A percentile compares a stretch with the other conserved stretches of the same genome.
phyloP scores from a whole-genome alignment of 768 basidiomycete species.

The Lyophyllum atratum region DNA sequence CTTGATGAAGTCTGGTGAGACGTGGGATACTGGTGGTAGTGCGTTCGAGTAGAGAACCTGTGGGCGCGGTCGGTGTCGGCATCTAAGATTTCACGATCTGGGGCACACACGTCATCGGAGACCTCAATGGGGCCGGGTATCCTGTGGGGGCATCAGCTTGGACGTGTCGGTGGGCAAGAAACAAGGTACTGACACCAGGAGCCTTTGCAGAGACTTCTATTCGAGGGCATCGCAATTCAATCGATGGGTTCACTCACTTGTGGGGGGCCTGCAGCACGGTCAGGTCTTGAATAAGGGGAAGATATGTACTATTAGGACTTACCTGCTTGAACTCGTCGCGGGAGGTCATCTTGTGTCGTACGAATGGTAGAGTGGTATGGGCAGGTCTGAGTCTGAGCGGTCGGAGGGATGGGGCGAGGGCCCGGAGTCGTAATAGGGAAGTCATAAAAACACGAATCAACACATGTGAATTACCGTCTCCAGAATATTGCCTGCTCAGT shows the following conservation, averaged over 20 bases:
- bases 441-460: slow-evolving; percentile 18
- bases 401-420: slow-evolving; percentile 15
- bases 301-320: neutral
- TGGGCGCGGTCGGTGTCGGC: neutral
- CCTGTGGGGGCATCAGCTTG: slow-evolving; percentile 30
- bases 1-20: slow-evolving; percentile 84
- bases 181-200: slow-evolving; percentile 47
- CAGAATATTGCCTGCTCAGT: neutral
- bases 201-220: slow-evolving; percentile 31
- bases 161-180: neutral
- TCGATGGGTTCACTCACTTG: slow-evolving; percentile 31
- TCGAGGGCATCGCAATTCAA: slow-evolving; percentile 22
- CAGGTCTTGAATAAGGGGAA: neutral
- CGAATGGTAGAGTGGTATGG: neutral
- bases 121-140: slow-evolving; percentile 70
- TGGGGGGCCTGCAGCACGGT: slow-evolving; percentile 30
- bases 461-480: slow-evolving; percentile 14
- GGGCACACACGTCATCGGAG: slow-evolving; percentile 40
- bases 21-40: slow-evolving; percentile 86
- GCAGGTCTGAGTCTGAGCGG: slow-evolving; percentile 9
- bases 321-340: slow-evolving; percentile 33
- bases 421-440: slow-evolving; percentile 13
- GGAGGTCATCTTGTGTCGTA: slow-evolving; percentile 22
- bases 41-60: slow-evolving; percentile 94
- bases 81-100: neutral